Conservation (phyloP, 192 early-diverging fungal genomes). For the Coemansia sp. region DNA sequence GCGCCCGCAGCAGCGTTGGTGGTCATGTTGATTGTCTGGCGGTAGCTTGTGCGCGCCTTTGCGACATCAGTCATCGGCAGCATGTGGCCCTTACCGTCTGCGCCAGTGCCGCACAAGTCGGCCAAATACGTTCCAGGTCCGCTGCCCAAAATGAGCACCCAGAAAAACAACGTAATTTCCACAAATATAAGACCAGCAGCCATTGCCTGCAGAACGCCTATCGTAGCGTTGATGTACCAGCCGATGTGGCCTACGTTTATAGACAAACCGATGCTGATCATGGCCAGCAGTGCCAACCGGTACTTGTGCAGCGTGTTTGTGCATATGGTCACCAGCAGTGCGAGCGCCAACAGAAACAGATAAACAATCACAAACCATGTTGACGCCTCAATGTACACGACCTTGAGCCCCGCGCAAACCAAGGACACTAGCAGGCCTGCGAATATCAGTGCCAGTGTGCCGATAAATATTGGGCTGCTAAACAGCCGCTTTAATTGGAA, state of each 20-base stretch:
- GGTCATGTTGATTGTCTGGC: conserved; percentile 31
- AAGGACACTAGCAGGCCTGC: conserved; percentile 32
- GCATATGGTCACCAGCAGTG: conserved; percentile 28
- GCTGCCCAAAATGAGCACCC: conserved; percentile 68
- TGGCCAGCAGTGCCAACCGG: conserved; percentile 45
- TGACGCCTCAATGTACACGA: conserved; percentile 29
- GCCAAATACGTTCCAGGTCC: conserved; percentile 57
- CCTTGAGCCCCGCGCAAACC: conserved; percentile 41
- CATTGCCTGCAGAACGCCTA: conserved; percentile 47
- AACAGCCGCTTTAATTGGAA: conserved; percentile 30
- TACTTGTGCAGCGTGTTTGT: conserved; percentile 45
- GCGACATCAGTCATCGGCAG: conserved; percentile 17
- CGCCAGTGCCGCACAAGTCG: conserved; percentile 40
- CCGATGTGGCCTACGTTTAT: conserved; percentile 46
- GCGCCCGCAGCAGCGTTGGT: conserved; percentile 7
- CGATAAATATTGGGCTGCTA: conserved; percentile 47
- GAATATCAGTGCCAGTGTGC: conserved; percentile 43
- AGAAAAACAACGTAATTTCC: conserved; percentile 57
- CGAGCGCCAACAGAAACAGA: conserved; percentile 19
- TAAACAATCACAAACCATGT: conserved; percentile 53
- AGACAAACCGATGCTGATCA: conserved; percentile 41
- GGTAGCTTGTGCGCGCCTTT: conserved; percentile 42
- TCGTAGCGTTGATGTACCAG: conserved; percentile 48
- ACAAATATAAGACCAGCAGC: conserved; percentile 53
- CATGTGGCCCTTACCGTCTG: conserved; percentile 30